These are phyloP conservation scores for Hypoxylon fragiforme DNA, from an alignment of 495 filamentous ascomycete species.

Conservation along the genomic window DNA sequence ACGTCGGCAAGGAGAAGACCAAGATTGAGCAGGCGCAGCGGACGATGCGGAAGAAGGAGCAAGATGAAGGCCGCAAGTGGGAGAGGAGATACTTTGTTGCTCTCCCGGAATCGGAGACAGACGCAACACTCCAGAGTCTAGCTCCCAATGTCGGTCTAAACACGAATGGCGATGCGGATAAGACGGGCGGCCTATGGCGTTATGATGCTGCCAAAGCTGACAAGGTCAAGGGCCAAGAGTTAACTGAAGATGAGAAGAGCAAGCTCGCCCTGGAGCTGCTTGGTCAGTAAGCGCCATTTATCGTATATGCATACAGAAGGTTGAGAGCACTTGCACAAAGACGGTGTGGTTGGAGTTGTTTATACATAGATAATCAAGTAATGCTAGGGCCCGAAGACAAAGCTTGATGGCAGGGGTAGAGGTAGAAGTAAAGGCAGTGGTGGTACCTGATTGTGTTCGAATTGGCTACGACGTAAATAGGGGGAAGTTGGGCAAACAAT, in stretches of 20 bases:
- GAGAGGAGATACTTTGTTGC: slow-evolving; percentile 80
- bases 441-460: slow-evolving; percentile 1
- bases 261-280: slow-evolving; percentile 46
- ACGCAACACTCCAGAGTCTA: slow-evolving; percentile 61
- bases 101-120: slow-evolving; percentile 52
- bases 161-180: slow-evolving; percentile 67
- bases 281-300: slow-evolving; percentile 40
- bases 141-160: slow-evolving; percentile 58
- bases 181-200: slow-evolving; percentile 87
- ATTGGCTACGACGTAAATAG: not conserved
- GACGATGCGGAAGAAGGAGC: slow-evolving; percentile 79
- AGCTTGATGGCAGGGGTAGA: not conserved
- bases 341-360: not conserved
- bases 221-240: slow-evolving; percentile 42
- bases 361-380: slow-evolving; percentile 5
- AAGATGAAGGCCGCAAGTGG: slow-evolving; percentile 77
- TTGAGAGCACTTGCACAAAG: slow-evolving; percentile 6
- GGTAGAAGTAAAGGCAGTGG: no score
- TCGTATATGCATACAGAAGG: not conserved
- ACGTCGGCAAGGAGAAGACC: slow-evolving; percentile 73
- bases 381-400: not conserved
- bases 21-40: slow-evolving; percentile 92
- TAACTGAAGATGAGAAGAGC: slow-evolving; percentile 44
- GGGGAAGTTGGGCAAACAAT: not conserved
- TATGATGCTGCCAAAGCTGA: slow-evolving; percentile 71